Percentiles rank a stretch among this genome's conserved stretches.
Conservation (phyloP, 192 early-diverging fungal genomes). For the Gryganskiella cystojenkinii region DNA sequence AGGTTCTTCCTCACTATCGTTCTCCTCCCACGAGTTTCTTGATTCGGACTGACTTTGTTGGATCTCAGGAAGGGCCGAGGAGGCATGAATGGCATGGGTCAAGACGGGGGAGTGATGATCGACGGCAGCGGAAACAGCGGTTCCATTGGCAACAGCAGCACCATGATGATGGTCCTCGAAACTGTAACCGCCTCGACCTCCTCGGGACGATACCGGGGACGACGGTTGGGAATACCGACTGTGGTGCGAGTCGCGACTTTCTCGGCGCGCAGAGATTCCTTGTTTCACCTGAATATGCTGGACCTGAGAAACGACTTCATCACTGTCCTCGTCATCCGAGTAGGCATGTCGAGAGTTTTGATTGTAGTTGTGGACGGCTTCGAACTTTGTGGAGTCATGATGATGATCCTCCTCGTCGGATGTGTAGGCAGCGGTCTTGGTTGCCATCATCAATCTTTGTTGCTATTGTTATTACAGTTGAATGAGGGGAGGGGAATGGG, state of each 20-base stretch:
- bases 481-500: too few species aligned
- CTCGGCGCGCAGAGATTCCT: conserved; percentile 2
- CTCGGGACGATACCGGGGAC: conserved; percentile 4
- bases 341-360: too few species aligned
- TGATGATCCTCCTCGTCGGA: neutral
- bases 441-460: neutral
- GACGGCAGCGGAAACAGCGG: neutral
- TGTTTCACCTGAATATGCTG: conserved; percentile 13
- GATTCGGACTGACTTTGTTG: neutral
- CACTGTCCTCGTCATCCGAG: too few species aligned
- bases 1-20: conserved; percentile 32
- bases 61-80: neutral
- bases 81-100: neutral
- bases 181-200: neutral
- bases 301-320: too few species aligned
- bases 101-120: neutral
- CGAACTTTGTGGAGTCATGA: too few species aligned
- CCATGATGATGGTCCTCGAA: neutral
- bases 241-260: neutral
- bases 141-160: neutral
- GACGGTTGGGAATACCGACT: conserved; percentile 6
- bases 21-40: conserved; percentile 44
- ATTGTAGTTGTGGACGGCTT: neutral
- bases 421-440: neutral
- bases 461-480: too few species aligned